Evolutionary conservation across 768 basidiomycete species (phyloP).

Genomic region (Trametes sanguinea): DNA sequence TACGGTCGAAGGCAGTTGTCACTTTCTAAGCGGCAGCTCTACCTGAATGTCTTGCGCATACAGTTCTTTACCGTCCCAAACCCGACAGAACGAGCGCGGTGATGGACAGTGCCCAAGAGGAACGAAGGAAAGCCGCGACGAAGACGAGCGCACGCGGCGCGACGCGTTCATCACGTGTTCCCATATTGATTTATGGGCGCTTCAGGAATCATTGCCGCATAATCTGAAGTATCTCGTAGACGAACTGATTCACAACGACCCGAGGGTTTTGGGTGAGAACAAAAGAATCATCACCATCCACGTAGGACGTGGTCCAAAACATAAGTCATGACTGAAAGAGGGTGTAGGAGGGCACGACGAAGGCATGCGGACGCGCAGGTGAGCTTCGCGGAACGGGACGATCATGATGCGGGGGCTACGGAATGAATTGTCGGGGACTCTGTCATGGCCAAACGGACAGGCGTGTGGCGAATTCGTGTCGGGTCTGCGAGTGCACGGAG

Average conservation of each 20-base stretch:
- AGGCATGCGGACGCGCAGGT: neutral
- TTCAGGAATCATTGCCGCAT: neutral
- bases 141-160: neutral
- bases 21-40: too few species aligned
- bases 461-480: neutral
- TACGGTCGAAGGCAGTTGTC: too few species aligned
- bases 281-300: neutral
- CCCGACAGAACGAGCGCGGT: too few species aligned
- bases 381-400: constrained; percentile 11
- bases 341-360: neutral
- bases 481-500: neutral
- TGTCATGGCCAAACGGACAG: constrained; percentile 7
- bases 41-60: too few species aligned
- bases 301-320: too few species aligned
- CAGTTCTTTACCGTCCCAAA: too few species aligned
- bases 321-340: neutral
- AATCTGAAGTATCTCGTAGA: too few species aligned
- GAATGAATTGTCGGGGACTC: neutral
- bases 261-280: neutral
- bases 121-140: neutral
- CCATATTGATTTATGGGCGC: neutral
- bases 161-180: constrained; percentile 11
- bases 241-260: too few species aligned
- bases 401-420: neutral
- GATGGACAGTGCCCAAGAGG: too few species aligned